Evolutionary conservation across 257 asterid genomes (phyloP).

Genomic region (Eucommia ulmoides): DNA sequence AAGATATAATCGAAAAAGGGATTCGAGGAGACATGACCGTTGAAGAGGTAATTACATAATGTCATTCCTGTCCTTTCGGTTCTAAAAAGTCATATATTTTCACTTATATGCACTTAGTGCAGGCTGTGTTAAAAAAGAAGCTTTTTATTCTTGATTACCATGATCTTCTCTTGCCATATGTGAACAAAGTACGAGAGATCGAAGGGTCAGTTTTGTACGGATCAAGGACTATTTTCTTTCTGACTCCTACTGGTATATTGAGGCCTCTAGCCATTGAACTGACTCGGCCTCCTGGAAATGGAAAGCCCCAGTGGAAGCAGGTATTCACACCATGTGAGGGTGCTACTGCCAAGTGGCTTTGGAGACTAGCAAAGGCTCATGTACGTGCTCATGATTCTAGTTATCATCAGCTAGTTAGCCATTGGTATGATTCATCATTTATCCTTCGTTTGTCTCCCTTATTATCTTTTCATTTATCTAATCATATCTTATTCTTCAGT

Average conservation of each 20-base stretch:
- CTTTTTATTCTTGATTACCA: slow-evolving; percentile 61
- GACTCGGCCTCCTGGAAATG: slow-evolving; percentile 45
- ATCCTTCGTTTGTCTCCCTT: no score
- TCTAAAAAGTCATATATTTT: background rate
- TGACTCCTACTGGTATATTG: slow-evolving; percentile 32
- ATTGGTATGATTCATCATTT: slow-evolving; percentile 49
- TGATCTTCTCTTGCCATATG: slow-evolving; percentile 56
- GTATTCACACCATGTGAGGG: slow-evolving; percentile 33
- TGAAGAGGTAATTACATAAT: slow-evolving; percentile 43
- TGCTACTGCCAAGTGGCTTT: slow-evolving; percentile 61
- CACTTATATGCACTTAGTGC: background rate
- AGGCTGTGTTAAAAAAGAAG: slow-evolving; percentile 64
- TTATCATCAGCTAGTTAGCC: slow-evolving; percentile 63
- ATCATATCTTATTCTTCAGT: no score
- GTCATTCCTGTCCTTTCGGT: background rate
- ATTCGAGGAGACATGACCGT: slow-evolving; percentile 37
- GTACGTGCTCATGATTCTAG: slow-evolving; percentile 71
- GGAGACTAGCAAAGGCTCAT: slow-evolving; percentile 70
- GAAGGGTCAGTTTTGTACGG: slow-evolving; percentile 62
- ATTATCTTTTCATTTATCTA: no score
- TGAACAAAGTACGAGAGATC: slow-evolving; percentile 43
- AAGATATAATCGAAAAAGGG: slow-evolving; percentile 29
- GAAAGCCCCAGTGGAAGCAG: slow-evolving; percentile 52
- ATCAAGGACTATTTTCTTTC: slow-evolving; percentile 61
- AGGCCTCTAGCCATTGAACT: slow-evolving; percentile 70